A percentile compares a stretch with the other conserved stretches of the same genome.
phyloP scores from a whole-genome alignment of 257 asterid genomes.

The Nicotiana undulata region DNA sequence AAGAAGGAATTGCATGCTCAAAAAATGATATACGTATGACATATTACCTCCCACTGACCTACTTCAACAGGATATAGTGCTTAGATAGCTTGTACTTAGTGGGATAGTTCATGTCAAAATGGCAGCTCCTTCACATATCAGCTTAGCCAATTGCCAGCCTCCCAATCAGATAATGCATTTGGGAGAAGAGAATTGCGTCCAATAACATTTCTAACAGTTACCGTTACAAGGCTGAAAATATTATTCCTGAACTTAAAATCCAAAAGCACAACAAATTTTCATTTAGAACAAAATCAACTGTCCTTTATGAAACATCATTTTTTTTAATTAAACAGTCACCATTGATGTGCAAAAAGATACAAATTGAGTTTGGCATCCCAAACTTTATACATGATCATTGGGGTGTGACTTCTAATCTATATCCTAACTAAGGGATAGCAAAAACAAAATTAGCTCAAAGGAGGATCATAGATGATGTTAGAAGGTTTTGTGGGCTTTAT shows the following conservation, averaged over 20 bases:
- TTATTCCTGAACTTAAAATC: neutral
- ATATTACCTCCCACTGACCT: slow-evolving; percentile 1
- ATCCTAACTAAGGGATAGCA: too few relatives aligned
- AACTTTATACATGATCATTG: too few relatives aligned
- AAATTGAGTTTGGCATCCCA: too few relatives aligned
- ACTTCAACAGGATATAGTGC: neutral
- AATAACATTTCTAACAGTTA: neutral
- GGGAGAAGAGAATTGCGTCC: neutral
- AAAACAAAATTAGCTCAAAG: too few relatives aligned
- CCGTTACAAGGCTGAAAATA: neutral
- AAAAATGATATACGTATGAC: neutral
- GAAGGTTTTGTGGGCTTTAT: too few relatives aligned
- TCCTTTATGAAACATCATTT: neutral
- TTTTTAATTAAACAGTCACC: too few relatives aligned
- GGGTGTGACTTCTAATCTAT: too few relatives aligned
- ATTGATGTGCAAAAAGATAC: too few relatives aligned
- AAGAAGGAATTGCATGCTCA: neutral
- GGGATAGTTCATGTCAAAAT: neutral
- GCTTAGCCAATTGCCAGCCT: neutral
- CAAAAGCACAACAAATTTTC: neutral
- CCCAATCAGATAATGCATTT: neutral
- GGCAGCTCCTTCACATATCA: neutral
- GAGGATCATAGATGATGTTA: too few relatives aligned
- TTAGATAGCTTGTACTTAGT: neutral
- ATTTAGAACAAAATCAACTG: neutral